These are phyloP conservation scores for Elsinoe fawcettii DNA, from an alignment of 2,329 filamentous ascomycete species.

Conservation along the genomic window DNA sequence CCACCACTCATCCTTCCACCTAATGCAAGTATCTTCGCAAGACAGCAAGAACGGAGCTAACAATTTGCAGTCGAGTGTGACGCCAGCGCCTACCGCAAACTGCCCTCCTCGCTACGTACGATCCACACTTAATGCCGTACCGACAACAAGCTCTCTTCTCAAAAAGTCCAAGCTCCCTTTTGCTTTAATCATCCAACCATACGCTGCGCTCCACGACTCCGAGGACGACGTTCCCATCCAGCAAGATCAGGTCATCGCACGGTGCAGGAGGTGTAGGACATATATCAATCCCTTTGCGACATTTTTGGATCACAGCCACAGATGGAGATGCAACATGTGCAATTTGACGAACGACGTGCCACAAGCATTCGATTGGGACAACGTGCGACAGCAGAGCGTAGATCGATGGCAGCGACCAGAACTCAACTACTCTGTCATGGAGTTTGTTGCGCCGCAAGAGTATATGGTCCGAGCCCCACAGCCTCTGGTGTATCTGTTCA, in stretches of 20 bases:
- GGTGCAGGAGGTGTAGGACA: constrained; percentile 88
- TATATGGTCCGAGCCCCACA: constrained; percentile 98
- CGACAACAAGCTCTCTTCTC: constrained; percentile 81
- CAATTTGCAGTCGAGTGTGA: constrained; percentile 65
- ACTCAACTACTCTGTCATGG: constrained; percentile 91
- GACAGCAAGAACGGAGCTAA: constrained; percentile 32
- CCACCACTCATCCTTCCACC: constrained; percentile 84
- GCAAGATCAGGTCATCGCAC: constrained; percentile 93
- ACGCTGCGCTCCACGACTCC: constrained; percentile 82
- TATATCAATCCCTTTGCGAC: constrained; percentile 98
- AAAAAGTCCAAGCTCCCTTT: constrained; percentile 97
- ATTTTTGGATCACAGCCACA: constrained; percentile 92
- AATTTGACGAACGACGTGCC: constrained; percentile 97
- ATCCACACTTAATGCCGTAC: constrained; percentile 88
- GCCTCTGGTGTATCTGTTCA: constrained; percentile 88
- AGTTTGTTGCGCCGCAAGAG: constrained; percentile 96
- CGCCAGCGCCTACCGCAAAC: constrained; percentile 82
- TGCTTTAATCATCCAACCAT: constrained; percentile 91
- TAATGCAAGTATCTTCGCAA: constrained; percentile 58
- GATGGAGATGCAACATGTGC: constrained; percentile 99
- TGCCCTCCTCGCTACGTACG: constrained; percentile 90
- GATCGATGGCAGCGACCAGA: constrained; percentile 90
- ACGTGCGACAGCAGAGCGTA: constrained; percentile 78
- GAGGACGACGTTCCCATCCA: constrained; percentile 88
- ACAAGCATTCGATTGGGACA: constrained; percentile 99